These are phyloP conservation scores for Vicia sativa DNA, from an alignment of 306 rosid genomes.

Conservation along the genomic window DNA sequence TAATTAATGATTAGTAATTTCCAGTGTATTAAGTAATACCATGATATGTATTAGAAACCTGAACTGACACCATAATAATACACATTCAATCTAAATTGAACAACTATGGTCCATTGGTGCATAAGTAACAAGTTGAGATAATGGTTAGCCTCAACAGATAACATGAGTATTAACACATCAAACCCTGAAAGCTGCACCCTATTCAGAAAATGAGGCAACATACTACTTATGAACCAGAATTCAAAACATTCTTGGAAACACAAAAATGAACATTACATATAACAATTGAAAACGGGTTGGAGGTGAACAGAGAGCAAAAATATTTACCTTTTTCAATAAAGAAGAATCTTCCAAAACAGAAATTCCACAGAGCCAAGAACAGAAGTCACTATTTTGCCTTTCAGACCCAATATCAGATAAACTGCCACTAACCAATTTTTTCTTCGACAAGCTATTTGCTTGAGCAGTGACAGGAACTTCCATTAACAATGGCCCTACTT, in stretches of 20 bases:
- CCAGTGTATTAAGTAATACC: constrained; percentile 8
- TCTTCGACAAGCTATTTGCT: constrained; percentile 41
- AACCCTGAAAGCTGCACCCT: not conserved
- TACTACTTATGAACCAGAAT: constrained; percentile 16
- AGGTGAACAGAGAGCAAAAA: constrained; percentile 18
- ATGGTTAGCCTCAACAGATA: constrained; percentile 2
- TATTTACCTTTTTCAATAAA: constrained; percentile 57
- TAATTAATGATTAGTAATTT: not conserved
- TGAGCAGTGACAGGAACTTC: constrained; percentile 49
- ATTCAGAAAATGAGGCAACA: constrained; percentile 30
- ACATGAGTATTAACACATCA: not conserved
- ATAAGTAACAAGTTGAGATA: constrained; percentile 3
- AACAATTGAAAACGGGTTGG: not conserved
- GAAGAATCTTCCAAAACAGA: constrained; percentile 42
- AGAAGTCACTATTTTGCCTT: constrained; percentile 34
- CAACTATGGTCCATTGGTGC: not conserved
- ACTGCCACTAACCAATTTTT: constrained; percentile 39
- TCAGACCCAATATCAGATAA: constrained; percentile 41
- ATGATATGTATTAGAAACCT: constrained; percentile 6
- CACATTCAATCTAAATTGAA: constrained; percentile 6
- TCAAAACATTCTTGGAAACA: constrained; percentile 25
- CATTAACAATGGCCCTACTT: constrained; percentile 63
- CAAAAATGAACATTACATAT: not conserved
- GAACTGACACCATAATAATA: constrained; percentile 3
- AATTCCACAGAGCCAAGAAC: constrained; percentile 44